Percentiles rank a stretch among this genome's conserved stretches.
Conservation (phyloP, 371 early-diverging fungal species). For the Rhizopus microsporus region DNA sequence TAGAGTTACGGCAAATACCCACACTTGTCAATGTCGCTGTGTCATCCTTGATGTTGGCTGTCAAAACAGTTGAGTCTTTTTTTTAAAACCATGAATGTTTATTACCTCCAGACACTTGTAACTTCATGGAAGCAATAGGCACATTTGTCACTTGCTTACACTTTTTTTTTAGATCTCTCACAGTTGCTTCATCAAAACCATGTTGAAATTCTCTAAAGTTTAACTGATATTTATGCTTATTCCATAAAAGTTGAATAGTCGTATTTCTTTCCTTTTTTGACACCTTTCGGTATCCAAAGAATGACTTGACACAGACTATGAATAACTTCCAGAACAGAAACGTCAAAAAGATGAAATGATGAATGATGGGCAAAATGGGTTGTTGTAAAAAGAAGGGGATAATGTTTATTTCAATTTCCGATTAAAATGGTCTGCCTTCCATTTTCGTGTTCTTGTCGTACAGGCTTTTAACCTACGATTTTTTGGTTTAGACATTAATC, state of each 20-base stretch:
- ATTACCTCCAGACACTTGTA: slow-evolving; percentile 50
- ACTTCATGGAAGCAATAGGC: slow-evolving; percentile 48
- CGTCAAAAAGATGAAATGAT: slow-evolving; percentile 16
- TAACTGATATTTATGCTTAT: slow-evolving; percentile 29
- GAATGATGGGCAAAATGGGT: slow-evolving; percentile 9
- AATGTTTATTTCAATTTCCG: no score
- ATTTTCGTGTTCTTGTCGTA: no score
- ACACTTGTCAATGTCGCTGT: slow-evolving; percentile 56
- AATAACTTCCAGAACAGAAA: slow-evolving; percentile 30
- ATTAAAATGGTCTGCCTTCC: no score
- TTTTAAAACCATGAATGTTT: neutral
- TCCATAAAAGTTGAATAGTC: slow-evolving; percentile 39
- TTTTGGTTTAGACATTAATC: no score
- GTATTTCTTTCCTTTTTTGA: slow-evolving; percentile 37
- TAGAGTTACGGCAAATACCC: slow-evolving; percentile 53
- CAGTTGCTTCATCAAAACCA: slow-evolving; percentile 41
- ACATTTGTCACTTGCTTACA: slow-evolving; percentile 45
- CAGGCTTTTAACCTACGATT: no score
- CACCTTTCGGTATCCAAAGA: slow-evolving; percentile 40
- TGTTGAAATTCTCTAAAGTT: slow-evolving; percentile 36
- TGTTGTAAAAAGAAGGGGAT: no score
- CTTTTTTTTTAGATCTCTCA: slow-evolving; percentile 43
- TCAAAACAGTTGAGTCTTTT: no score
- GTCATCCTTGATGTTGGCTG: slow-evolving; percentile 66
- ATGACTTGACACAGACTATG: slow-evolving; percentile 33